Evolutionary conservation across 352 stramenopile genomes (phyloP).

Genomic region (Pilasporangium apinafurcum): DNA sequence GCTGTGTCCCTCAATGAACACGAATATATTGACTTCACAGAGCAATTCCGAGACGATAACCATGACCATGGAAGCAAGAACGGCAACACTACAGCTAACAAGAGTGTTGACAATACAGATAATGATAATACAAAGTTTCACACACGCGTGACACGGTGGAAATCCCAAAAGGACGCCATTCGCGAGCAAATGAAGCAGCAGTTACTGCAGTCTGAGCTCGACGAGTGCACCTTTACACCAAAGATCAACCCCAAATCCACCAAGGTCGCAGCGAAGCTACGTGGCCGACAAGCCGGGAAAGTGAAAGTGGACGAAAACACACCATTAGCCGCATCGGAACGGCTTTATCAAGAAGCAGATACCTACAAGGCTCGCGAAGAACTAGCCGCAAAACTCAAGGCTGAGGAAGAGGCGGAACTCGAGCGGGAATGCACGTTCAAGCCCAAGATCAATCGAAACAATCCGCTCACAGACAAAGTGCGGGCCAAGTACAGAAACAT

Average conservation of each 20-base stretch:
- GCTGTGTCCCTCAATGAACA: constrained; percentile 8
- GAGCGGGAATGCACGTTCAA: constrained; percentile 74
- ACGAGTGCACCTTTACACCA: constrained; percentile 73
- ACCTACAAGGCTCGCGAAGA: constrained; percentile 73
- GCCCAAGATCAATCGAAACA: constrained; percentile 48
- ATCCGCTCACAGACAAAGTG: constrained; percentile 36
- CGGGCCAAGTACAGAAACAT: constrained; percentile 76
- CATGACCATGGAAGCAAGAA: constrained; percentile 6
- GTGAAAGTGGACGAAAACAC: constrained; percentile 13
- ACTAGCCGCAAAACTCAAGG: constrained; percentile 48
- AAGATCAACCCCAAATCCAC: constrained; percentile 74
- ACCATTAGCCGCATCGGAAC: constrained; percentile 44
- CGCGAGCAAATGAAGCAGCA: constrained; percentile 81
- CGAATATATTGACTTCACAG: constrained; percentile 40
- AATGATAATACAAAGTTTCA: constrained; percentile 43
- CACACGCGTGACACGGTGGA: constrained; percentile 65
- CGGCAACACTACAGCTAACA: constrained; percentile 1
- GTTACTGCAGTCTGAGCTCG: constrained; percentile 56
- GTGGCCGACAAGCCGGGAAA: constrained; percentile 22
- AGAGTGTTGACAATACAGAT: constrained; percentile 6
- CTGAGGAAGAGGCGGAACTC: constrained; percentile 64
- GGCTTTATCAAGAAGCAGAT: constrained; percentile 69
- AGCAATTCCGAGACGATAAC: constrained; percentile 35
- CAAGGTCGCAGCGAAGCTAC: constrained; percentile 56
- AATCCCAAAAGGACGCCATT: constrained; percentile 68